Evolutionary conservation across 129 eudicot genomes (phyloP), one percentile per base, ranked within the genome.

Genomic region (Kitagawia praeruptora): DNA sequence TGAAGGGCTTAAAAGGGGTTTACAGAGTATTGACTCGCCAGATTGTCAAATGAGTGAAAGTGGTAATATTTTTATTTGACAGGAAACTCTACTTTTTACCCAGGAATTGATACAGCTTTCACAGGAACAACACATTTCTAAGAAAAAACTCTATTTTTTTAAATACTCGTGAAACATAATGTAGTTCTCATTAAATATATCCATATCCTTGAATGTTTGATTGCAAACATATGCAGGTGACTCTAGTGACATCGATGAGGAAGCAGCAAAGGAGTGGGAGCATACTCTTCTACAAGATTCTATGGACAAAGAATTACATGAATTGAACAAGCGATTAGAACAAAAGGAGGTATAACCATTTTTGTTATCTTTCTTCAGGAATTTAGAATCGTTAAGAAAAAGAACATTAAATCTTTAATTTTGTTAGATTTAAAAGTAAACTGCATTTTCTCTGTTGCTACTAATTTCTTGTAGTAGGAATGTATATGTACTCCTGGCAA

Each of bases 261-360:
- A 92, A 89, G 86, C 88, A 23, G 97, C 90, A 46, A 96, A 96
- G 79, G 99, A 90, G 76, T 91, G 91, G 97, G 99, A 96, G 82
- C 99, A 96, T 86, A 90, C 92, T 47, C 89, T 92, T 83, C 82
- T 91, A 70, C 99, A 91, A 86, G 92, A 89, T 82, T 89, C 88
- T 64, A 90, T 96, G 99, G 99, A 88, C 88, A 90, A 91, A 81
- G 98, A 96, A 83, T 88, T 96, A 64, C 84, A 83, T 81, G 98
- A 96, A 79, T 88, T 96, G 76, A 96, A 96, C 84, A 88, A 85
- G 72, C 96, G 93, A 56, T 78, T 96, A 79, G 92, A 92, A 85
- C 91, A 90, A 83, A 96, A 92, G 81, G 99, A 96, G 92, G 98
- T 94, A 82, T 34, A 78, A 25, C 34, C 23, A 69, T 75, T 19